A percentile compares a stretch with the other conserved stretches of the same genome.
Conservation (phyloP, 164 flowering plant genomes). For the Stephania yunnanensis region DNA sequence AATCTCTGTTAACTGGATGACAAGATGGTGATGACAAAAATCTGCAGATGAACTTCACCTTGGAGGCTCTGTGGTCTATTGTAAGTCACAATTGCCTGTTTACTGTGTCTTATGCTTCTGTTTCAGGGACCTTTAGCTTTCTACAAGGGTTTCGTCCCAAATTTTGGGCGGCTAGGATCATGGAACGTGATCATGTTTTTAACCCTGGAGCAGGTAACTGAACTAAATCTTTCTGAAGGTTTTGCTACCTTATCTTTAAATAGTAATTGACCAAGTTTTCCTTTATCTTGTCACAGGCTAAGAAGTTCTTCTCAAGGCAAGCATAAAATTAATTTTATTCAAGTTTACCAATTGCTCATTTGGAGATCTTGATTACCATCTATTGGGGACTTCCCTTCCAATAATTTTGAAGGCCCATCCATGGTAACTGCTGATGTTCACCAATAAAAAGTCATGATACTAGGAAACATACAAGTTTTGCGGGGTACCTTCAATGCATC, state of each 20-base stretch:
- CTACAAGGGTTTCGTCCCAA: slow-evolving; percentile 85
- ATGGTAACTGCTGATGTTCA: background rate
- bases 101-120: background rate
- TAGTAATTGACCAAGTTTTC: background rate
- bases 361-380: background rate
- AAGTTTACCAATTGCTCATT: background rate
- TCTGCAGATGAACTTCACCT: no score
- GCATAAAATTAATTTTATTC: background rate
- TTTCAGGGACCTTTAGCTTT: slow-evolving; percentile 80
- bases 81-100: background rate
- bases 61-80: background rate
- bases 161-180: slow-evolving; percentile 79
- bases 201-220: slow-evolving; percentile 77
- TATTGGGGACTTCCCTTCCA: background rate
- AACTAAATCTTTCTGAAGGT: background rate
- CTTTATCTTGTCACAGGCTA: slow-evolving; percentile 18
- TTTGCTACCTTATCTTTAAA: background rate
- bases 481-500: background rate
- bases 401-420: background rate
- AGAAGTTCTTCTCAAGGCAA: slow-evolving; percentile 25
- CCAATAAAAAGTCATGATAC: background rate
- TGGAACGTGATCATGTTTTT: slow-evolving; percentile 93
- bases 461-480: background rate
- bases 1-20: no score
- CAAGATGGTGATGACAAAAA: no score